phyloP scores from a whole-genome alignment of 2,329 filamentous ascomycete species.

The Cercospora zeae-maydis region DNA sequence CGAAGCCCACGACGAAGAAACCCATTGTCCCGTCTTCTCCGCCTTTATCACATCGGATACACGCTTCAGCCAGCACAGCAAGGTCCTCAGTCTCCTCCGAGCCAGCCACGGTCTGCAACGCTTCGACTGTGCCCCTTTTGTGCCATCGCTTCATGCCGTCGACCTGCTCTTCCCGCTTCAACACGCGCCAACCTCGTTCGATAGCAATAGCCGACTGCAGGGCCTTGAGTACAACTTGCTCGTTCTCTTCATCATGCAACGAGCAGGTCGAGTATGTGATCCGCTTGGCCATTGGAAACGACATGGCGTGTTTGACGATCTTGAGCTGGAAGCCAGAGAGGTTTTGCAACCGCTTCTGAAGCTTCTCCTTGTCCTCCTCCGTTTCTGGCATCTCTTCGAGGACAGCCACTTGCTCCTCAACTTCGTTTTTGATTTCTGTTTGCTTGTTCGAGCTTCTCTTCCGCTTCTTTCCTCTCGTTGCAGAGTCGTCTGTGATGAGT shows the following conservation, averaged over 20 bases:
- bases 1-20: conserved; percentile 90
- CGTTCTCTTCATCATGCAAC: conserved; percentile 81
- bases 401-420: conserved; percentile 13
- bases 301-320: conserved; percentile 78
- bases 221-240: conserved; percentile 72
- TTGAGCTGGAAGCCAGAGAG: conserved; percentile 78
- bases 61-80: conserved; percentile 60
- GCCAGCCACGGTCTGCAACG: conserved; percentile 38
- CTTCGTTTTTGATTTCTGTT: conserved; percentile 11
- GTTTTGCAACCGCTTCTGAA: conserved; percentile 64
- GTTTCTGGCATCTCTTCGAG: conserved; percentile 33
- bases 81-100: conserved; percentile 1
- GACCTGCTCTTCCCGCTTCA: conserved; percentile 69
- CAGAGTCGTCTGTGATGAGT: conserved; percentile 14
- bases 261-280: conserved; percentile 96
- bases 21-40: conserved; percentile 85
- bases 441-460: conserved; percentile 26
- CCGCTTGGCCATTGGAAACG: conserved; percentile 68
- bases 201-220: conserved; percentile 65
- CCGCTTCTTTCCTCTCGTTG: conserved; percentile 31
- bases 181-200: conserved; percentile 70
- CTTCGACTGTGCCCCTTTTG: conserved; percentile 47
- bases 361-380: conserved; percentile 49
- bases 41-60: conserved; percentile 76
- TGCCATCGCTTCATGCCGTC: conserved; percentile 72